Conservation (phyloP, 2,329 filamentous ascomycete genomes). For the Samsoniella hepiali region DNA sequence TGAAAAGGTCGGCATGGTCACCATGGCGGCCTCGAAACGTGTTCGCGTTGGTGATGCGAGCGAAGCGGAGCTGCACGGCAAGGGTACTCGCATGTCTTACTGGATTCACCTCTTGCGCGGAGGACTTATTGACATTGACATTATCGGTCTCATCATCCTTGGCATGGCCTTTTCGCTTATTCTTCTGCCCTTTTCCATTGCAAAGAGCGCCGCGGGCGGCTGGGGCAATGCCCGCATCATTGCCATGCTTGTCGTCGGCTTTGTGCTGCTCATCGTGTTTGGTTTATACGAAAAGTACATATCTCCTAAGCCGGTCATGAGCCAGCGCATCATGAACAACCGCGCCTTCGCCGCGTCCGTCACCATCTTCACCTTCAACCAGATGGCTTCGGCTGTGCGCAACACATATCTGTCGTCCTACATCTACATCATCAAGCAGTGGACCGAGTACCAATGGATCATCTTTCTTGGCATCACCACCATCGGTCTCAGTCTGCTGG, state of each 20-base stretch:
- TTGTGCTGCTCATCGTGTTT: constrained; percentile 35
- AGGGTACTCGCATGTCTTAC: background rate
- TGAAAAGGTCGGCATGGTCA: constrained; percentile 46
- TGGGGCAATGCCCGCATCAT: constrained; percentile 44
- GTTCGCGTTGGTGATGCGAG: background rate
- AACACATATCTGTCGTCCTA: constrained; percentile 31
- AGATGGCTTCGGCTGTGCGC: constrained; percentile 24
- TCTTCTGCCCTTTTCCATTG: constrained; percentile 61
- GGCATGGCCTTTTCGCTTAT: constrained; percentile 26
- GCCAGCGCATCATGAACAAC: constrained; percentile 29
- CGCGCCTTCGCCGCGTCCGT: constrained; percentile 30
- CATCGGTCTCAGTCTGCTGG: constrained; percentile 36
- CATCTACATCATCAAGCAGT: constrained; percentile 39
- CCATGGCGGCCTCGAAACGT: constrained; percentile 27
- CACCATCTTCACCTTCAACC: constrained; percentile 29
- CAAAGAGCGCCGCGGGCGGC: constrained; percentile 36
- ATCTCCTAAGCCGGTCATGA: constrained; percentile 24
- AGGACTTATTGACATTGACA: constrained; percentile 52
- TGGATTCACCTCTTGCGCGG: background rate
- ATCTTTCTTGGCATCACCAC: constrained; percentile 40
- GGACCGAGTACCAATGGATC: constrained; percentile 41
- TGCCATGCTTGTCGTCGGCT: constrained; percentile 39
- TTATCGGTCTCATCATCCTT: constrained; percentile 36
- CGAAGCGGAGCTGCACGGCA: background rate
- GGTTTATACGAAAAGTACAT: constrained; percentile 29